A percentile compares a stretch with the other conserved stretches of the same genome.
phyloP scores from a whole-genome alignment of 257 asterid genomes.

The Solanum appendiculatum region DNA sequence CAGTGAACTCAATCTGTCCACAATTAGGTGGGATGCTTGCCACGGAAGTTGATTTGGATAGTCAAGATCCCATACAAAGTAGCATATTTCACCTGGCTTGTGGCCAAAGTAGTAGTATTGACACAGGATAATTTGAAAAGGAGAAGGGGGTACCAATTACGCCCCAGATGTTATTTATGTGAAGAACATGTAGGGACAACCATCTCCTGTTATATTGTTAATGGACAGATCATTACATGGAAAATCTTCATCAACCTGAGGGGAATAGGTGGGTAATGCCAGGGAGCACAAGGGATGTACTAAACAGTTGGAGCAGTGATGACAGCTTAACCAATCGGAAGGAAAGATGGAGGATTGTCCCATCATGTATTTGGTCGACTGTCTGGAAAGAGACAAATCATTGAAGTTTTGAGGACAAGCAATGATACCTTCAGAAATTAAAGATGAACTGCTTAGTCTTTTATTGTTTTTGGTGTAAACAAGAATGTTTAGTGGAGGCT shows the following conservation, averaged over 20 bases:
- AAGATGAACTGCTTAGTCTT: background rate
- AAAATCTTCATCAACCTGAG: background rate
- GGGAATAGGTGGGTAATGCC: background rate
- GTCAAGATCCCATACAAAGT: background rate
- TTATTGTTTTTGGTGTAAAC: background rate
- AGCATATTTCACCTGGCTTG: background rate
- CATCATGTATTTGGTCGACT: background rate
- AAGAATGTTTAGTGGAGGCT: background rate
- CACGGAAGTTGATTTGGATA: background rate
- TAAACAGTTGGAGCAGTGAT: background rate
- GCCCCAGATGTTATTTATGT: background rate
- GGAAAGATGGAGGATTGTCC: background rate
- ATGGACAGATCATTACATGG: background rate
- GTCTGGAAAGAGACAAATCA: background rate
- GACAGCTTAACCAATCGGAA: background rate
- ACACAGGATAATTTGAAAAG: background rate
- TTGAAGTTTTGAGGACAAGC: background rate
- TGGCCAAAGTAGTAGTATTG: background rate
- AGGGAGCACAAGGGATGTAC: background rate
- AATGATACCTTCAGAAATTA: background rate
- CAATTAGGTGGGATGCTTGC: background rate
- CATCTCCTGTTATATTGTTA: background rate
- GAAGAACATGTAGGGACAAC: background rate
- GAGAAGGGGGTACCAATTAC: background rate
- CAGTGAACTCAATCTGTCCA: background rate